A percentile compares a stretch with the other conserved stretches of the same genome.
Conservation (phyloP, 176 grass and related monocot species). For the Avena sativa region DNA sequence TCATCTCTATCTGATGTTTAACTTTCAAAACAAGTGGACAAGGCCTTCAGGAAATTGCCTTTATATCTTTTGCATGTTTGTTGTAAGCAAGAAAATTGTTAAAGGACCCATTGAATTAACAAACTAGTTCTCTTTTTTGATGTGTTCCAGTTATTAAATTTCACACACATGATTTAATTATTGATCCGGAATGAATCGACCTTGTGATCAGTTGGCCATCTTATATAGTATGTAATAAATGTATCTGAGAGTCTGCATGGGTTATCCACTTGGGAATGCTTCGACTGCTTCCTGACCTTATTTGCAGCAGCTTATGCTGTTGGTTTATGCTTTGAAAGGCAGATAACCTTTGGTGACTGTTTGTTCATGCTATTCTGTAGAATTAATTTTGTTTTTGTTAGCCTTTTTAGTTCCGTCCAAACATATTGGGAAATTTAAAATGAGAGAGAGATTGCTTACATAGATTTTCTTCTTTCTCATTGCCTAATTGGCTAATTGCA, state of each 20-base stretch:
- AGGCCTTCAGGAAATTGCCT: neutral
- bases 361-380: neutral
- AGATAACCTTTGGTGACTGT: neutral
- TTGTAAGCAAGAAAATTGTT: neutral
- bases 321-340: neutral
- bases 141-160: neutral
- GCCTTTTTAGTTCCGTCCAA: neutral
- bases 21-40: neutral
- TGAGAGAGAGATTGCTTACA: neutral
- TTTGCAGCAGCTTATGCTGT: no score
- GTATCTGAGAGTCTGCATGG: neutral
- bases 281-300: no score
- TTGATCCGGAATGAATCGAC: neutral
- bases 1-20: constrained; percentile 8
- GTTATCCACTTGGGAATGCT: neutral
- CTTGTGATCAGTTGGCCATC: neutral
- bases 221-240: neutral
- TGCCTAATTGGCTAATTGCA: neutral
- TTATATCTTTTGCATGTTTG: constrained; percentile 25
- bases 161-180: neutral
- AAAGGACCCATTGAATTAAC: neutral
- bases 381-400: neutral
- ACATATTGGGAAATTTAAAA: constrained; percentile 13
- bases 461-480: constrained; percentile 16
- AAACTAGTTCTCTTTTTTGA: neutral